Evolutionary conservation across 345 rosid genomes (phyloP), one percentile per base, ranked within the genome.

Genomic region (Populus davidiana): DNA sequence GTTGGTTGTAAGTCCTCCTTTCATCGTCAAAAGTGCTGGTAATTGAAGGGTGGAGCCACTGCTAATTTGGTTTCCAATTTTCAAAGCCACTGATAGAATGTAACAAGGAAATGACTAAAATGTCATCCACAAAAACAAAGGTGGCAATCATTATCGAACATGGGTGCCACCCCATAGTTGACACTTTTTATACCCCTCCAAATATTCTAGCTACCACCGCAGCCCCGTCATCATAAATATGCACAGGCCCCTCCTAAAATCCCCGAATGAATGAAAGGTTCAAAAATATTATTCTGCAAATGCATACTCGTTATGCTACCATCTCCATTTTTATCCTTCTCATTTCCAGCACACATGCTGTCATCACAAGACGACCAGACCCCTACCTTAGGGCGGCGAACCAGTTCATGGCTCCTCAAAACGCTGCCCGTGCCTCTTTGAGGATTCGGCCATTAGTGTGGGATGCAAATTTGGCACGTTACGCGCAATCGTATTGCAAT

Each of bases 331-430:
- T 71, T 36, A 44, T 84, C 70, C 52, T 50, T 64, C 77, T 76
- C 61, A 21, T 80, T 39, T 56, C 80, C 21, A 20, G 74, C 69
- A 39, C 78, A 20, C 14, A 69, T 23, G 16, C 33, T 17, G 43
- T 12, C n/a, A 38, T n/a, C 17, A 9, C n/a, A 10, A 59, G 18
- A 13, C 50, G 31, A 29, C 21, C 2, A 20, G 38, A 8, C 39
- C 43, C 27, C 63, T 8, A 35, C 72, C 54, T 21, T 2, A 77
- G 80, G 68, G 36, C 61, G 27, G 87, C 83, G 1, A 80, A 71
- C 66, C 87, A 85, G 69, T 94, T 88, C 81, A 69, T 94, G 74
- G 86, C 79, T 68, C 95, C 97, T 12, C 98, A 94, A 9, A 94
- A 94, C 72, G 86, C 89, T 4, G 85, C 87, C 6, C 93, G 98